A percentile compares a stretch with the other conserved stretches of the same genome.
Evolutionary conservation across 1,139 yeast genomes (phyloP).

Genomic region (Candida sp.): DNA sequence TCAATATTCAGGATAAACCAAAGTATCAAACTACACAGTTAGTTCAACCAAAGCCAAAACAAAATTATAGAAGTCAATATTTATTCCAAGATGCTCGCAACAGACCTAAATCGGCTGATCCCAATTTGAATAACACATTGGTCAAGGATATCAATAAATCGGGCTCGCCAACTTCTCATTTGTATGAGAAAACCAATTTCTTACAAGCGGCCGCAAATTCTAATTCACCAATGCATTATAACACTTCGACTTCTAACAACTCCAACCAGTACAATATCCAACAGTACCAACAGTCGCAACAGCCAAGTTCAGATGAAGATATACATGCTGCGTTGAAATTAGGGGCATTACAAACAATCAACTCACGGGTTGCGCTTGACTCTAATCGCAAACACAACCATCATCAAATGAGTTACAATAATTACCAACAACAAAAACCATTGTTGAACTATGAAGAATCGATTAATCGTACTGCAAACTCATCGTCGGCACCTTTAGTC

Average conservation of each 20-base stretch:
- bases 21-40: slow-evolving; percentile 10
- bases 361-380: slow-evolving; percentile 58
- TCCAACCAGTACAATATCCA: neutral
- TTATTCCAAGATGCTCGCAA: slow-evolving; percentile 28
- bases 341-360: slow-evolving; percentile 63
- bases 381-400: slow-evolving; percentile 40
- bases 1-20: slow-evolving; percentile 1
- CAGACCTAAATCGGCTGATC: slow-evolving; percentile 46
- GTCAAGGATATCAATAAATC: slow-evolving; percentile 28
- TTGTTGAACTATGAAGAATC: slow-evolving; percentile 28
- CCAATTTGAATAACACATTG: slow-evolving; percentile 14
- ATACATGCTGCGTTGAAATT: slow-evolving; percentile 46
- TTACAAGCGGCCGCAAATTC: slow-evolving; percentile 41
- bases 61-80: slow-evolving; percentile 22
- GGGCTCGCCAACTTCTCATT: slow-evolving; percentile 42
- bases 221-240: slow-evolving; percentile 6
- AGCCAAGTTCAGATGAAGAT: slow-evolving; percentile 22
- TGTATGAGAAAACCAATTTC: slow-evolving; percentile 43
- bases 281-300: slow-evolving; percentile 4
- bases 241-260: slow-evolving; percentile 5
- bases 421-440: slow-evolving; percentile 10
- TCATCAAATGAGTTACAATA: slow-evolving; percentile 8
- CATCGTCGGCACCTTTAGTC: slow-evolving; percentile 32
- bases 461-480: slow-evolving; percentile 32
- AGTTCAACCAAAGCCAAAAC: slow-evolving; percentile 40